Evolutionary conservation across 257 asterid species (phyloP).

Genomic region (Forsythia suspensa): DNA sequence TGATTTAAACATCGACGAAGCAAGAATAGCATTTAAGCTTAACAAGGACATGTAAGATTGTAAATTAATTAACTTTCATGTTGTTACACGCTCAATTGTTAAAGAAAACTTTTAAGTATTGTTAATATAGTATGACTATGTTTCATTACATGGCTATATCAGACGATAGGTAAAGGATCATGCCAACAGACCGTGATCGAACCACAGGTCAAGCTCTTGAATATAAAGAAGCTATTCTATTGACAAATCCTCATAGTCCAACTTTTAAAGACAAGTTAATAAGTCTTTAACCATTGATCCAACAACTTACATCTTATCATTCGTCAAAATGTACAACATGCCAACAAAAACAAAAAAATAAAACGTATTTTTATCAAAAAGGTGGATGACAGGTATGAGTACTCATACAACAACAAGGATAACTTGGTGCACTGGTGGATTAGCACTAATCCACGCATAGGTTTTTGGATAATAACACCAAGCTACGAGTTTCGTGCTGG

Average conservation of each 20-base stretch:
- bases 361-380: not conserved
- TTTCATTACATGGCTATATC: conserved; percentile 70
- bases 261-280: conserved; percentile 33
- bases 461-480: conserved; percentile 72
- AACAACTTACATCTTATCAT: not conserved
- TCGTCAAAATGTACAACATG: not conserved
- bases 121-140: conserved; percentile 30
- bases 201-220: conserved; percentile 39
- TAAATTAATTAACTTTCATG: not conserved
- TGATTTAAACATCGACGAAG: conserved; percentile 17
- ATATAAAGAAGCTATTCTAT: conserved; percentile 60
- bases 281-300: not conserved
- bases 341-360: not conserved
- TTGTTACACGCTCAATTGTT: not conserved
- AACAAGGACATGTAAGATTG: conserved; percentile 19
- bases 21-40: conserved; percentile 37
- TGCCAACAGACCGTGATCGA: conserved; percentile 62
- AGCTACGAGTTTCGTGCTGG: conserved; percentile 65
- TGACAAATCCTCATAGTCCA: conserved; percentile 39
- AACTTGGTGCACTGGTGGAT: conserved; percentile 75
- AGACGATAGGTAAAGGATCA: conserved; percentile 52
- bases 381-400: conserved; percentile 78
- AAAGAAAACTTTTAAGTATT: not conserved
- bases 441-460: conserved; percentile 32
- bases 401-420: conserved; percentile 50